A percentile compares a stretch with the other conserved stretches of the same genome.
Conservation (phyloP, 2,329 filamentous ascomycete species). For the Microdochium nivale region DNA sequence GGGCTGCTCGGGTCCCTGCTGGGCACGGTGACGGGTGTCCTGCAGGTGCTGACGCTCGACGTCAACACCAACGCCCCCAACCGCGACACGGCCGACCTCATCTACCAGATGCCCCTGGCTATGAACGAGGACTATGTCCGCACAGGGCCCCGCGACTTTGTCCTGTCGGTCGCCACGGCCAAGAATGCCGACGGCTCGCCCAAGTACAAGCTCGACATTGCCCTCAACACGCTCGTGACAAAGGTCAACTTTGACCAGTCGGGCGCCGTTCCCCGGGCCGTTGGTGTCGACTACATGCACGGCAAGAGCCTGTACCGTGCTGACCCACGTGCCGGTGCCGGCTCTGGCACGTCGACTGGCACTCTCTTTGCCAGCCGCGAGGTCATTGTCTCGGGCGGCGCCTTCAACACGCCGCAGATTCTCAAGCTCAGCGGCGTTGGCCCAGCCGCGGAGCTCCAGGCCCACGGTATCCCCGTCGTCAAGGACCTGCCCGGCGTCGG, state of each 20-base stretch:
- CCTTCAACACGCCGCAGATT: slow-evolving; percentile 21
- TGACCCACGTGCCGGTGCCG: slow-evolving; percentile 4
- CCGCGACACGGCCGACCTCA: slow-evolving; percentile 30
- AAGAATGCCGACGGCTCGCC: slow-evolving; percentile 26
- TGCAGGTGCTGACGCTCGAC: slow-evolving; percentile 30
- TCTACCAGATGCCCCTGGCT: slow-evolving; percentile 41
- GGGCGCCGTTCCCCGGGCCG: slow-evolving; percentile 6
- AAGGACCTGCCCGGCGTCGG: slow-evolving; percentile 23
- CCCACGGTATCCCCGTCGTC: slow-evolving; percentile 15
- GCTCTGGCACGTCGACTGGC: neutral
- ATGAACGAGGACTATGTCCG: slow-evolving; percentile 28
- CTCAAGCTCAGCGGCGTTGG: slow-evolving; percentile 25
- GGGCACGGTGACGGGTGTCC: slow-evolving; percentile 5
- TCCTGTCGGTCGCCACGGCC: slow-evolving; percentile 29
- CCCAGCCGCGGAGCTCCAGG: slow-evolving; percentile 10
- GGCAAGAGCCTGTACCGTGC: slow-evolving; percentile 12
- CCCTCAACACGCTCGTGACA: slow-evolving; percentile 15
- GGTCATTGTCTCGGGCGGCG: slow-evolving; percentile 21
- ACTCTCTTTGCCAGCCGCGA: slow-evolving; percentile 10
- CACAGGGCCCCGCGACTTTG: slow-evolving; percentile 39
- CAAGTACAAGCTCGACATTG: slow-evolving; percentile 30
- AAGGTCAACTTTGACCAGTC: slow-evolving; percentile 10
- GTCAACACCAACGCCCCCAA: slow-evolving; percentile 29
- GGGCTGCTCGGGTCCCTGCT: slow-evolving; percentile 23
- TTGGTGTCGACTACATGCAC: slow-evolving; percentile 10